Conservation (phyloP, 2,329 filamentous ascomycete species). For the Pestalotiopsis sp. region DNA sequence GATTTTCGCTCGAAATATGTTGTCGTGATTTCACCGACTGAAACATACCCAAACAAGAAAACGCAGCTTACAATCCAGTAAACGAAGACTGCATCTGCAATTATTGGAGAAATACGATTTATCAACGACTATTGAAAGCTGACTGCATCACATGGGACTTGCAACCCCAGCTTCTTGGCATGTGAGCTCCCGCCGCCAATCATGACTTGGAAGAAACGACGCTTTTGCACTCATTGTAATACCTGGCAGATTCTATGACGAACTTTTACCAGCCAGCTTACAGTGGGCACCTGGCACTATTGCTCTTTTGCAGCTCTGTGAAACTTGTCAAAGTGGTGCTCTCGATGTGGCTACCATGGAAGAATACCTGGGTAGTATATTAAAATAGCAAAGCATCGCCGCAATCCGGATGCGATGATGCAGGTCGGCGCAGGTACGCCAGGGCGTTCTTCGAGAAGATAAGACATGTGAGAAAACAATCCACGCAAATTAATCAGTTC, state of each 20-base stretch:
- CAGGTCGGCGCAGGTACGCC: background rate
- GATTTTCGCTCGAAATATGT: too few species aligned
- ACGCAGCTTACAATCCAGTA: background rate
- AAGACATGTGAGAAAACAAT: conserved; percentile 1
- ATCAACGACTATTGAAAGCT: background rate
- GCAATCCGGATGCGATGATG: background rate
- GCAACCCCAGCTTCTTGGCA: background rate
- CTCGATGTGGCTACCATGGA: too few species aligned
- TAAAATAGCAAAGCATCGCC: background rate
- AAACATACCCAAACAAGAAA: background rate
- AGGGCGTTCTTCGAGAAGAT: background rate
- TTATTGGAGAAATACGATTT: background rate
- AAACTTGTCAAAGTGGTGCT: too few species aligned
- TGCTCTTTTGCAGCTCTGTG: too few species aligned
- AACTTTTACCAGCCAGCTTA: too few species aligned
- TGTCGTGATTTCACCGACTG: background rate
- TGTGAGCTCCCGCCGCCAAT: background rate
- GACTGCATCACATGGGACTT: background rate
- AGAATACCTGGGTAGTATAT: background rate
- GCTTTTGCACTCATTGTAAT: background rate
- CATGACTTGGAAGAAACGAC: background rate
- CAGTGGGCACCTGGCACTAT: too few species aligned
- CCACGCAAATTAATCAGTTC: background rate
- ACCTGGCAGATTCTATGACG: too few species aligned
- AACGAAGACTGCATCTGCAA: background rate